phyloP scores from a whole-genome alignment of 495 filamentous ascomycete genomes.

The Penicillium taxi region DNA sequence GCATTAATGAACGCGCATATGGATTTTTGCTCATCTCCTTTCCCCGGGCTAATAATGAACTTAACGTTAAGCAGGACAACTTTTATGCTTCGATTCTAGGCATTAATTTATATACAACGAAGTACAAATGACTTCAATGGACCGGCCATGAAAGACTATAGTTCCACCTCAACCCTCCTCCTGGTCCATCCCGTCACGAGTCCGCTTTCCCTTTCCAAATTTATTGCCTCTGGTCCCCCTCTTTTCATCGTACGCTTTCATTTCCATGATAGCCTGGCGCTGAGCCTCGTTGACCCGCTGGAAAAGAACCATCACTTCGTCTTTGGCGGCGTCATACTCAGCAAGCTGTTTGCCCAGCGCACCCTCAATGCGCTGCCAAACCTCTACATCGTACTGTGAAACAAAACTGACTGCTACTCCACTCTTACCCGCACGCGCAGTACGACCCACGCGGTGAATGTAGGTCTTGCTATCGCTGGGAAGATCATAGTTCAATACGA shows the following conservation, averaged over 20 bases:
- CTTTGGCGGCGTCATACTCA: slow-evolving; percentile 61
- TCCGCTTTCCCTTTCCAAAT: slow-evolving; percentile 52
- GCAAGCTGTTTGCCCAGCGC: slow-evolving; percentile 68
- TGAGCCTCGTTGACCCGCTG: slow-evolving; percentile 78
- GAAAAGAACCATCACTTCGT: slow-evolving; percentile 81
- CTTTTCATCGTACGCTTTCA: slow-evolving; percentile 78
- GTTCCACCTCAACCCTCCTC: slow-evolving; percentile 60
- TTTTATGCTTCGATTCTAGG: slow-evolving; percentile 2
- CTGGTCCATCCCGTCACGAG: slow-evolving; percentile 73
- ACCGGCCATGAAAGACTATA: slow-evolving; percentile 7
- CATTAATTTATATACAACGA: slow-evolving; percentile 7
- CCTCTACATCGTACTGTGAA: slow-evolving; percentile 82
- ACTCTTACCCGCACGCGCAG: slow-evolving; percentile 79
- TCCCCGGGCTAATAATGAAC: too few species aligned
- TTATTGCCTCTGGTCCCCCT: slow-evolving; percentile 56
- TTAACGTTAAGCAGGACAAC: too few species aligned
- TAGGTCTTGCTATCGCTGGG: slow-evolving; percentile 84
- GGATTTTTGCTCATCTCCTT: too few species aligned
- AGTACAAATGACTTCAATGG: slow-evolving; percentile 9
- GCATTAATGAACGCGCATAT: too few species aligned
- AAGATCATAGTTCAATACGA: slow-evolving; percentile 82
- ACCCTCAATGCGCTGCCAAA: slow-evolving; percentile 76
- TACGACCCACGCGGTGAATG: slow-evolving; percentile 90
- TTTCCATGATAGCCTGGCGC: slow-evolving; percentile 66
- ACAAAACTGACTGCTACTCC: slow-evolving; percentile 76